A percentile compares a stretch with the other conserved stretches of the same genome.
These are phyloP conservation scores for Oryza officinalis DNA, from an alignment of 176 grass and related monocot genomes.

Conservation along the genomic window DNA sequence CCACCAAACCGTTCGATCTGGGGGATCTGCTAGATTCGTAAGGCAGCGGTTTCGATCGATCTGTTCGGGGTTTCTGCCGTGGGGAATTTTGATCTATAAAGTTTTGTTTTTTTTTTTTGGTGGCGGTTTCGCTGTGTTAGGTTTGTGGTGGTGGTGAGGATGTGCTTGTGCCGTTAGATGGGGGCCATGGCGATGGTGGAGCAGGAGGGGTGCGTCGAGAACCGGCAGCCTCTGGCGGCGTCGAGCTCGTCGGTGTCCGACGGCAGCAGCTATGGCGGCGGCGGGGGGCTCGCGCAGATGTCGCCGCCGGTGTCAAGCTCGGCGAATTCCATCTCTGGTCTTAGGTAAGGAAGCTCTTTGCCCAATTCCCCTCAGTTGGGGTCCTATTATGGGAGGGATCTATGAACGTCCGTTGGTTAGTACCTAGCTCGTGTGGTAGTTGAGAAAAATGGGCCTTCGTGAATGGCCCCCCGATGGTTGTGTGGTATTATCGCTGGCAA, in stretches of 20 bases:
- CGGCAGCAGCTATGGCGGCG: conserved; percentile 62
- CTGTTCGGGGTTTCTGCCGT: conserved; percentile 31
- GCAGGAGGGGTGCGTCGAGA: conserved; percentile 89
- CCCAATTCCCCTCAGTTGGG: conserved; percentile 10
- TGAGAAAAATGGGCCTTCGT: not conserved
- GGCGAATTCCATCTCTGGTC: conserved; percentile 59
- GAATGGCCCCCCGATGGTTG: not conserved
- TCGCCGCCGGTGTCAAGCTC: conserved; percentile 80
- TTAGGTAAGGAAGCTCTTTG: conserved; percentile 53
- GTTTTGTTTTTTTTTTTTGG: conserved; percentile 1
- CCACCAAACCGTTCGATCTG: conserved; percentile 45
- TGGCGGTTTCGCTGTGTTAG: conserved; percentile 36
- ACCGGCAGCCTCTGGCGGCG: conserved; percentile 73
- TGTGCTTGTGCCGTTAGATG: conserved; percentile 38
- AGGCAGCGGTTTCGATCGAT: conserved; percentile 45
- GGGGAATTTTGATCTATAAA: conserved; percentile 41
- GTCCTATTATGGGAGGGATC: conserved; percentile 26
- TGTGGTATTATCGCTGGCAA: not conserved
- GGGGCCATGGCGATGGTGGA: conserved; percentile 48
- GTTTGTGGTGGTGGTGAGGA: conserved; percentile 27
- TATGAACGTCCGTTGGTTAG: conserved; percentile 1
- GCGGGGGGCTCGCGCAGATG: conserved; percentile 31
- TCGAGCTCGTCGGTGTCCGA: conserved; percentile 86
- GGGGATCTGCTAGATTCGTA: conserved; percentile 47
- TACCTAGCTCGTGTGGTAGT: not conserved